Percentiles rank a stretch among this genome's conserved stretches.
Evolutionary conservation across 805 yeast genomes (phyloP).

Genomic region (Zygotorulaspora chibaensis): DNA sequence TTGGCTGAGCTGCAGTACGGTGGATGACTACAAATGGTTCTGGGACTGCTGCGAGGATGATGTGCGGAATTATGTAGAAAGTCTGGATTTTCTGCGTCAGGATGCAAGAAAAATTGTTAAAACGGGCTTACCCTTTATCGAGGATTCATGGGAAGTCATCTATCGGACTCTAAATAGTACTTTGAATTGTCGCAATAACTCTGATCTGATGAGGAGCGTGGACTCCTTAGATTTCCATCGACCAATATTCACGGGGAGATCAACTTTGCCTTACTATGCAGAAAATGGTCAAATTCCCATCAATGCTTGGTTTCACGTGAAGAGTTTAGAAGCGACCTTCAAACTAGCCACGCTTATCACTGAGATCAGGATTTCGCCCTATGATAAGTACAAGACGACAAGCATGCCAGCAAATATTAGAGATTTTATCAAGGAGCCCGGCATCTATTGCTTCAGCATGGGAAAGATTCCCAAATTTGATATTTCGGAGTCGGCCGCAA

Average conservation of each 20-base stretch:
- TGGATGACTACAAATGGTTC: slow-evolving; percentile 3
- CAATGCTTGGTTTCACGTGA: slow-evolving; percentile 22
- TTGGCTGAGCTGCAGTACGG: slow-evolving; percentile 3
- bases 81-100: slow-evolving; percentile 17
- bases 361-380: slow-evolving; percentile 12
- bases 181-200: slow-evolving; percentile 11
- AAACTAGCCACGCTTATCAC: slow-evolving; percentile 17
- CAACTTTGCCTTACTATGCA: slow-evolving; percentile 8
- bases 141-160: slow-evolving; percentile 24
- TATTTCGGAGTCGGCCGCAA: background rate
- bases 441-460: slow-evolving; percentile 22
- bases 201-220: background rate
- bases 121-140: slow-evolving; percentile 3
- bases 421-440: slow-evolving; percentile 21
- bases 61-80: slow-evolving; percentile 8
- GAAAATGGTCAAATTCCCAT: slow-evolving; percentile 9
- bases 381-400: slow-evolving; percentile 12
- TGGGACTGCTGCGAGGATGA: slow-evolving; percentile 10
- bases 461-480: slow-evolving; percentile 15
- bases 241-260: slow-evolving; percentile 11
- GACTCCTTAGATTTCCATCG: slow-evolving; percentile 11
- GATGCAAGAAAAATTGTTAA: slow-evolving; percentile 6
- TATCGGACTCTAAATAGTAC: slow-evolving; percentile 14
- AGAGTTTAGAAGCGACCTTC: slow-evolving; percentile 11
- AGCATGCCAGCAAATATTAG: slow-evolving; percentile 14